A percentile compares a stretch with the other conserved stretches of the same genome.
phyloP scores from a whole-genome alignment of 306 rosid genomes.

The Casuarina cunninghamiana region DNA sequence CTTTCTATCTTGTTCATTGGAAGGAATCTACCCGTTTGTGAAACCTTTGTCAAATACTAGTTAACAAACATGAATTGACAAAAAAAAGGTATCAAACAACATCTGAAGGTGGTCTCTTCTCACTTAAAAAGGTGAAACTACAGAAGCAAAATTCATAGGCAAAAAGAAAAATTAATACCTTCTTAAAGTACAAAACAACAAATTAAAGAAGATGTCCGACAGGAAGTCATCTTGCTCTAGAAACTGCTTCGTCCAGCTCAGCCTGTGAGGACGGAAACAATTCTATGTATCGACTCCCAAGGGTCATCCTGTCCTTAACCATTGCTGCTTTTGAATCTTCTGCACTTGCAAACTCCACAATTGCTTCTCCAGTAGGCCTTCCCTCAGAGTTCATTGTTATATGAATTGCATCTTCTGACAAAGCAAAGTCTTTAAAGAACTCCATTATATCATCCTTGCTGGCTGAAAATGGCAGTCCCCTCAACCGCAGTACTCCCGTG shows the following conservation, averaged over 20 bases:
- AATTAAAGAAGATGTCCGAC: conserved; percentile 21
- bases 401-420: conserved; percentile 63
- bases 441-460: conserved; percentile 81
- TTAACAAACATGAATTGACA: background rate
- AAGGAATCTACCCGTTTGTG: background rate
- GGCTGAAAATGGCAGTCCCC: conserved; percentile 92
- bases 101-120: conserved; percentile 14
- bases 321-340: conserved; percentile 90
- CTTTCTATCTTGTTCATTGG: background rate
- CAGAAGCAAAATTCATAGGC: conserved; percentile 31
- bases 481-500: conserved; percentile 75
- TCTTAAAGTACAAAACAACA: conserved; percentile 27
- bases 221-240: conserved; percentile 70
- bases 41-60: background rate
- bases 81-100: background rate
- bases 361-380: conserved; percentile 96
- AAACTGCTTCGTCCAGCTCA: conserved; percentile 79
- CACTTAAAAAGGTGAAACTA: background rate
- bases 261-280: conserved; percentile 77
- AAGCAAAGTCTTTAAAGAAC: conserved; percentile 63
- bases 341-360: conserved; percentile 70
- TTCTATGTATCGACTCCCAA: conserved; percentile 89
- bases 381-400: conserved; percentile 81
- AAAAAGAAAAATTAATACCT: conserved; percentile 26
- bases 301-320: conserved; percentile 93